Percentiles rank a stretch among this genome's conserved stretches.
phyloP scores from a whole-genome alignment of 495 filamentous ascomycete genomes.

The Xylaria castorea region DNA sequence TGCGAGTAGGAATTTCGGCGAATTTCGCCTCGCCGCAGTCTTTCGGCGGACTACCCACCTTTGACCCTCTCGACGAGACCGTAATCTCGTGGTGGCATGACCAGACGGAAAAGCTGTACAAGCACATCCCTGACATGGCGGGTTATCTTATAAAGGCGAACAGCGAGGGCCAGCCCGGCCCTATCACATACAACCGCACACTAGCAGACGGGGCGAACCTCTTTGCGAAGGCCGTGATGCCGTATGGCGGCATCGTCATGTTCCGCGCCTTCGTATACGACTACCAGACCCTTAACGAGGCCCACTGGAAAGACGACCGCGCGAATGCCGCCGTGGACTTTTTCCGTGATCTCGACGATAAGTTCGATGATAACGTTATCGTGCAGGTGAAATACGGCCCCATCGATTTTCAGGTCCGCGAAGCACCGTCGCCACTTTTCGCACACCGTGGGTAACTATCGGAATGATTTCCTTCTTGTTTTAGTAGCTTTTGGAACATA shows the following conservation, averaged over 20 bases:
- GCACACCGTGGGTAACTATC: constrained; percentile 48
- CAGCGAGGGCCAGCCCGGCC: constrained; percentile 76
- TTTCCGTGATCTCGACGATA: constrained; percentile 67
- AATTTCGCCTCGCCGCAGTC: constrained; percentile 70
- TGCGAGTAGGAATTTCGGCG: constrained; percentile 69
- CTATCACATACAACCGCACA: constrained; percentile 72
- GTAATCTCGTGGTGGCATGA: constrained; percentile 69
- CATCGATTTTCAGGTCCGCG: constrained; percentile 79
- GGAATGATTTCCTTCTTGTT: neutral
- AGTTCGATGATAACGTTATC: constrained; percentile 74
- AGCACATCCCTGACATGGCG: constrained; percentile 67
- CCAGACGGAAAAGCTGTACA: constrained; percentile 64
- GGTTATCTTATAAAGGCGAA: constrained; percentile 77
- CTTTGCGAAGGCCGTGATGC: constrained; percentile 66
- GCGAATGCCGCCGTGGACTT: constrained; percentile 73
- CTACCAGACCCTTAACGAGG: constrained; percentile 56
- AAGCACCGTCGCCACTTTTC: constrained; percentile 73
- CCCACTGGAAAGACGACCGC: constrained; percentile 69
- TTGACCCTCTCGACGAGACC: constrained; percentile 65
- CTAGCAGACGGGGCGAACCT: constrained; percentile 73
- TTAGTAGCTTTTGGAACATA: neutral
- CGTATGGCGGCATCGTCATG: constrained; percentile 71
- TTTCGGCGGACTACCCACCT: constrained; percentile 64
- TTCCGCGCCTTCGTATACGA: constrained; percentile 80
- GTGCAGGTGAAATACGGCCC: constrained; percentile 78